These are phyloP conservation scores for Pseudoneurospora amorphoporcata DNA, from an alignment of 495 filamentous ascomycete species.

Conservation along the genomic window DNA sequence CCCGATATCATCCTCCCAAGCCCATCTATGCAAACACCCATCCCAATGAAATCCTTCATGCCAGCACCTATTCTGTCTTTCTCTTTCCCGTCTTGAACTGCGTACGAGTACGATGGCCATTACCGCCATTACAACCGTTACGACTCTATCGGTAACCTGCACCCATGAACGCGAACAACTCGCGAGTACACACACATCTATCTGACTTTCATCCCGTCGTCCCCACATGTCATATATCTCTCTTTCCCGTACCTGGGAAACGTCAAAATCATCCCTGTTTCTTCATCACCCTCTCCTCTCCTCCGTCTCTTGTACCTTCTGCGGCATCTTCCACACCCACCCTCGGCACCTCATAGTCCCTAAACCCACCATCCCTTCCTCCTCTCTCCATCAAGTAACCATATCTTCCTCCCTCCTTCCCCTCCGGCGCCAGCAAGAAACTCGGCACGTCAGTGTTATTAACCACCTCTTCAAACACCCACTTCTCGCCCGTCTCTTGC, in stretches of 20 bases:
- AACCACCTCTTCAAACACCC: constrained; percentile 38
- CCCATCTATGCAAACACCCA: neutral
- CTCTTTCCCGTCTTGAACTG: neutral
- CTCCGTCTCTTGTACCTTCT: neutral
- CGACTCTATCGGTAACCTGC: too few species aligned
- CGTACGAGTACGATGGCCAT: too few species aligned
- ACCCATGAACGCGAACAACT: too few species aligned
- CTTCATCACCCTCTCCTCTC: neutral
- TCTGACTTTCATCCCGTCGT: too few species aligned
- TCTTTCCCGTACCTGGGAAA: neutral
- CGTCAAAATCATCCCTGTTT: neutral
- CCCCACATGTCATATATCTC: too few species aligned
- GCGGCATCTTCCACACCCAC: neutral
- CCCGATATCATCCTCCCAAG: neutral
- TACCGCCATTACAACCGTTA: too few species aligned
- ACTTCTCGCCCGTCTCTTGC: constrained; percentile 14
- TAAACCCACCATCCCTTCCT: constrained; percentile 29
- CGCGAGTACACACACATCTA: too few species aligned
- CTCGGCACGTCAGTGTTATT: constrained; percentile 33
- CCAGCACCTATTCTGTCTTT: neutral
- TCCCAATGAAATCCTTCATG: neutral
- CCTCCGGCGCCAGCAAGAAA: constrained; percentile 18
- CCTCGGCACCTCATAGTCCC: constrained; percentile 17
- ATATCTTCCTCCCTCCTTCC: constrained; percentile 19
- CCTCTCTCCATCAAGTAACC: constrained; percentile 30